Conservation (phyloP, 345 rosid genomes). For the Camelina laxa region DNA sequence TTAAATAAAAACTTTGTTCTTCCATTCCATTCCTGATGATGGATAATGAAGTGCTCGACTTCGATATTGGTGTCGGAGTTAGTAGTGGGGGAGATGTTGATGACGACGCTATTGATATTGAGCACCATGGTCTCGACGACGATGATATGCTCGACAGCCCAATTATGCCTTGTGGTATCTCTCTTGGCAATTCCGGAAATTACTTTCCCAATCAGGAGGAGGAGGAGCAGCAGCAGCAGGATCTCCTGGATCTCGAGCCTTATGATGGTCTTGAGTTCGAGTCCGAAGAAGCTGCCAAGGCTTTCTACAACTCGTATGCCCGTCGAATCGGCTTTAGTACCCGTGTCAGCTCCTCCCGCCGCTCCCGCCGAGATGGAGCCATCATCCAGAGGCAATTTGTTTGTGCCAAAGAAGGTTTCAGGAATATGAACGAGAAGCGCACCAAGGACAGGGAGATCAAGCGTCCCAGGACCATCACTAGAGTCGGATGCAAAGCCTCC, state of each 20-base stretch:
- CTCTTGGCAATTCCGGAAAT: slow-evolving; percentile 33
- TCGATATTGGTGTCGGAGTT: slow-evolving; percentile 53
- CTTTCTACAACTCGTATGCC: slow-evolving; percentile 69
- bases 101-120: slow-evolving; percentile 50
- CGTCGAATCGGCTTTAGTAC: slow-evolving; percentile 58
- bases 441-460: slow-evolving; percentile 68
- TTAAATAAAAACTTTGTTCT: background rate
- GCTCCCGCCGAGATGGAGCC: slow-evolving; percentile 71
- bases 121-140: slow-evolving; percentile 41
- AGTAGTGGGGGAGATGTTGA: slow-evolving; percentile 49
- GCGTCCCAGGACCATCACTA: slow-evolving; percentile 59
- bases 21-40: slow-evolving; percentile 12
- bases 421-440: slow-evolving; percentile 64
- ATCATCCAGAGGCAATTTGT: slow-evolving; percentile 70
- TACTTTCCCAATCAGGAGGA: slow-evolving; percentile 43
- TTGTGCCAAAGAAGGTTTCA: slow-evolving; percentile 70
- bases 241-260: slow-evolving; percentile 62
- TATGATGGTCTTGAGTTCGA: slow-evolving; percentile 71
- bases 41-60: slow-evolving; percentile 52
- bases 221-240: background rate
- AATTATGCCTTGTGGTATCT: slow-evolving; percentile 25
- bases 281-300: slow-evolving; percentile 72
- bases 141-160: slow-evolving; percentile 55
- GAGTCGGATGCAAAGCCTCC: slow-evolving; percentile 70
- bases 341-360: slow-evolving; percentile 65